Percentiles rank a stretch among this genome's conserved stretches.
Evolutionary conservation across 257 asterid genomes (phyloP).

Genomic region (Eustoma russellianum): DNA sequence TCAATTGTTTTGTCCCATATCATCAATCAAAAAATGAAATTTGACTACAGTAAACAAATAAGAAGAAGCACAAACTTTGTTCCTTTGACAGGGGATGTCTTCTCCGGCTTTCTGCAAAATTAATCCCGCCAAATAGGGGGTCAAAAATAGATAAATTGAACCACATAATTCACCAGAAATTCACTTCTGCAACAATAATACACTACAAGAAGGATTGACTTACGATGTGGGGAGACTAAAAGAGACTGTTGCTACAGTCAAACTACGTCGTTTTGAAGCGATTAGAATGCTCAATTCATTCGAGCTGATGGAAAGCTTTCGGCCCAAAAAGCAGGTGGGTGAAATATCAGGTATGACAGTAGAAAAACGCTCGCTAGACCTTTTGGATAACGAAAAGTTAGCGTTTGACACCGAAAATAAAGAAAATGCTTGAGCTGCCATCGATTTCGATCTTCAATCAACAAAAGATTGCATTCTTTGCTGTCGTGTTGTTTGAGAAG

Average conservation of each 20-base stretch:
- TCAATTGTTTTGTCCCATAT: too few species aligned
- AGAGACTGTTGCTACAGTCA: conserved; percentile 51
- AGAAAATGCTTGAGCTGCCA: conserved; percentile 78
- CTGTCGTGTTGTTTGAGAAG: too few species aligned
- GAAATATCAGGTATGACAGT: conserved; percentile 18
- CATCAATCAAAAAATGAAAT: too few species aligned
- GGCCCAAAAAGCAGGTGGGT: conserved; percentile 34
- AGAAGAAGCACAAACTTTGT: conserved; percentile 33
- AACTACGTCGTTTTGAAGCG: conserved; percentile 44
- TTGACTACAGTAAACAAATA: neutral
- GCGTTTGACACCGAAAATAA: conserved; percentile 35
- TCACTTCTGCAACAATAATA: neutral
- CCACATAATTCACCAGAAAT: conserved; percentile 3
- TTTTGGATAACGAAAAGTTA: conserved; percentile 27
- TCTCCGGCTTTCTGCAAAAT: conserved; percentile 40
- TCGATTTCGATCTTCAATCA: conserved; percentile 10
- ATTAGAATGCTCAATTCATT: conserved; percentile 17
- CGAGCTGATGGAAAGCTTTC: conserved; percentile 32
- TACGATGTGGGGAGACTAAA: conserved; percentile 71
- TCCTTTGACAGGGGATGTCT: conserved; percentile 30
- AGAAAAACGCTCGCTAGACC: conserved; percentile 23
- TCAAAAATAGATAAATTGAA: neutral
- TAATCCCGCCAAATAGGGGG: conserved; percentile 3
- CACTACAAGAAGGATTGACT: conserved; percentile 4
- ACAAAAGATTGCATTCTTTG: neutral